phyloP scores from a whole-genome alignment of 331 rosid species.

The Phaseolus coccineus region DNA sequence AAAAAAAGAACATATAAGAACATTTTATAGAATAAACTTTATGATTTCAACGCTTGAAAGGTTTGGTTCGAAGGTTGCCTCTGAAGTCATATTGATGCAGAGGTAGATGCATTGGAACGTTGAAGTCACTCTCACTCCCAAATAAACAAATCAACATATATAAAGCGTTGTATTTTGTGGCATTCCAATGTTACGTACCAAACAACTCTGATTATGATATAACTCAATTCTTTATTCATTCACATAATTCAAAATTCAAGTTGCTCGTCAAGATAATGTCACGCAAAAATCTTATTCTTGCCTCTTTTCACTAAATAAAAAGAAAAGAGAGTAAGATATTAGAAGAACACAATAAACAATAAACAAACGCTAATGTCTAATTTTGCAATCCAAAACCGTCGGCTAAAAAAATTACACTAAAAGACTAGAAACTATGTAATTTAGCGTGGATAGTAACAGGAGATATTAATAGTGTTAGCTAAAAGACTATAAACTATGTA shows the following conservation, averaged over 20 bases:
- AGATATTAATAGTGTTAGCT: too few relatives aligned
- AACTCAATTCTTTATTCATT: neutral
- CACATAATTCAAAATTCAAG: neutral
- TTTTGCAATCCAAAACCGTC: too few relatives aligned
- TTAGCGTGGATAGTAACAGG: too few relatives aligned
- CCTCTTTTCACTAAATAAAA: too few relatives aligned
- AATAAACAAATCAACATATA: neutral
- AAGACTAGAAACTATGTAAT: too few relatives aligned
- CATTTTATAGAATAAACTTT: neutral
- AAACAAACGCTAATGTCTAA: too few relatives aligned
- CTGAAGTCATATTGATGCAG: slow-evolving; percentile 13
- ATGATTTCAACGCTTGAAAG: neutral
- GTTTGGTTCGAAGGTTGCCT: neutral
- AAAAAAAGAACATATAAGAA: too few relatives aligned
- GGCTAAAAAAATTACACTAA: too few relatives aligned
- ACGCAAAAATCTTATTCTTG: neutral
- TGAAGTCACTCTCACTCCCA: slow-evolving; percentile 31
- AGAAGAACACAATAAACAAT: too few relatives aligned
- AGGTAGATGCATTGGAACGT: slow-evolving; percentile 11
- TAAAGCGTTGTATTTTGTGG: neutral
- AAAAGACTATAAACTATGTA: too few relatives aligned
- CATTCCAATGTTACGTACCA: neutral
- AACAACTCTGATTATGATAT: neutral
- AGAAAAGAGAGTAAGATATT: too few relatives aligned
- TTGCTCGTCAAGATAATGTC: neutral